phyloP scores from a whole-genome alignment of 306 rosid genomes.

The Amphicarpaea edgeworthii region DNA sequence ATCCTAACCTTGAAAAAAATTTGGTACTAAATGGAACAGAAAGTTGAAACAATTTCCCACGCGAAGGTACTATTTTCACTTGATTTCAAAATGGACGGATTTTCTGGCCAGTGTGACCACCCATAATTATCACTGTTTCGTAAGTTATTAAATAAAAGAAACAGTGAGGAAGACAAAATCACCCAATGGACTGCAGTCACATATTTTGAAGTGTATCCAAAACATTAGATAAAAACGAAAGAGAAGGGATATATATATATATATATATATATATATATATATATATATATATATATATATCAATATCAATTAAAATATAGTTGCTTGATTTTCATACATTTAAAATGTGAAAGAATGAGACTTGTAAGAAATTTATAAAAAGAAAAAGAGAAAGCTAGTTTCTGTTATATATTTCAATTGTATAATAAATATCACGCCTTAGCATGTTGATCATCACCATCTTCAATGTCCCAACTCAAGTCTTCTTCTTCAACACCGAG shows the following conservation, averaged over 20 bases:
- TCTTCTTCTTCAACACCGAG: conserved; percentile 73
- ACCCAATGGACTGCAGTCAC: neutral
- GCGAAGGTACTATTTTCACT: neutral
- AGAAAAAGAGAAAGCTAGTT: conserved; percentile 7
- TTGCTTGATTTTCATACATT: conserved; percentile 43
- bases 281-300: too few relatives aligned
- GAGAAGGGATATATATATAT: conserved; percentile 1
- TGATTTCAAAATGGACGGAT: neutral
- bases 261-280: too few relatives aligned
- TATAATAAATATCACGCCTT: too few relatives aligned
- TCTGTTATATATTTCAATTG: too few relatives aligned
- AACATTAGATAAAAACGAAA: conserved; percentile 3
- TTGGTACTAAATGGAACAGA: neutral
- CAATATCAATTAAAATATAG: conserved; percentile 13
- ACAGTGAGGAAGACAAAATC: too few relatives aligned
- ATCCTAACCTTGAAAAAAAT: conserved; percentile 15
- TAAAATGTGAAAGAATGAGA: conserved; percentile 28
- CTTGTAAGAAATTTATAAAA: conserved; percentile 36
- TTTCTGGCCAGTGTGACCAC: neutral
- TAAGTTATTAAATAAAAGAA: too few relatives aligned
- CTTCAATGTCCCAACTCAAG: conserved; percentile 91
- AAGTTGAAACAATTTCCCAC: neutral
- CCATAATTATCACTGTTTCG: too few relatives aligned
- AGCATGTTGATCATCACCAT: conserved; percentile 57
- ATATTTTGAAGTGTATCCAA: neutral